A percentile compares a stretch with the other conserved stretches of the same genome.
Evolutionary conservation across 2,329 filamentous ascomycete genomes (phyloP).

Genomic region (Apiospora kogelbergensis): DNA sequence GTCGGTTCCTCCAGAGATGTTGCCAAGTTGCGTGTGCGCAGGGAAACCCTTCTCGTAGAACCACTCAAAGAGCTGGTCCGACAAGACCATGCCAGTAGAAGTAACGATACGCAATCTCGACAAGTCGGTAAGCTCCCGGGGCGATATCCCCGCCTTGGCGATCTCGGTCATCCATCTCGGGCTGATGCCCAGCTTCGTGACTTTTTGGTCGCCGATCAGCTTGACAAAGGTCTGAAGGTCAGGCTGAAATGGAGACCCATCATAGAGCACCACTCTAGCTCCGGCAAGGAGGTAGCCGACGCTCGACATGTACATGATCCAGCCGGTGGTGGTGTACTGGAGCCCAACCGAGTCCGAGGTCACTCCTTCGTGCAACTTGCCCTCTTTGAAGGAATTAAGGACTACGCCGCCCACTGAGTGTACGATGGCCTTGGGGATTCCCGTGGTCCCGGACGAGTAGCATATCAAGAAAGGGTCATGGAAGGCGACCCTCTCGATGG

Average conservation of each 20-base stretch:
- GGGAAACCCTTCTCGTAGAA: conserved; percentile 73
- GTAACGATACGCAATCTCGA: conserved; percentile 60
- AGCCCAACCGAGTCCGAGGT: conserved; percentile 42
- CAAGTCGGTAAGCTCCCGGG: conserved; percentile 63
- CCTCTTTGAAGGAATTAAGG: conserved; percentile 59
- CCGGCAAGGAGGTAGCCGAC: conserved; percentile 61
- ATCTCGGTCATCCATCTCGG: conserved; percentile 77
- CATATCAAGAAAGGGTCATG: conserved; percentile 76
- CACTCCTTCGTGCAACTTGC: conserved; percentile 46
- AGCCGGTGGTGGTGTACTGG: conserved; percentile 69
- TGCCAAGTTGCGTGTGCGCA: conserved; percentile 62
- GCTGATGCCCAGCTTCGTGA: conserved; percentile 73
- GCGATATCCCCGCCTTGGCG: conserved; percentile 61
- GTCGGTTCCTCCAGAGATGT: conserved; percentile 78
- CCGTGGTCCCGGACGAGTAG: conserved; percentile 81
- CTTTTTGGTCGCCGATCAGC: conserved; percentile 60
- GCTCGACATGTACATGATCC: conserved; percentile 82
- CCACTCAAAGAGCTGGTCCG: conserved; percentile 78
- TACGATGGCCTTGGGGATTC: conserved; percentile 82
- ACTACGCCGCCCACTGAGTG: conserved; percentile 70
- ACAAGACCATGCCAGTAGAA: conserved; percentile 80
- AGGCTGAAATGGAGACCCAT: conserved; percentile 78
- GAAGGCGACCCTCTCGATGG: conserved; percentile 65
- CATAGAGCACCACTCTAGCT: conserved; percentile 68
- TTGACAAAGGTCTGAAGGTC: conserved; percentile 63